Conservation (phyloP, 2,329 filamentous ascomycete genomes). For the Cordyceps militaris region DNA sequence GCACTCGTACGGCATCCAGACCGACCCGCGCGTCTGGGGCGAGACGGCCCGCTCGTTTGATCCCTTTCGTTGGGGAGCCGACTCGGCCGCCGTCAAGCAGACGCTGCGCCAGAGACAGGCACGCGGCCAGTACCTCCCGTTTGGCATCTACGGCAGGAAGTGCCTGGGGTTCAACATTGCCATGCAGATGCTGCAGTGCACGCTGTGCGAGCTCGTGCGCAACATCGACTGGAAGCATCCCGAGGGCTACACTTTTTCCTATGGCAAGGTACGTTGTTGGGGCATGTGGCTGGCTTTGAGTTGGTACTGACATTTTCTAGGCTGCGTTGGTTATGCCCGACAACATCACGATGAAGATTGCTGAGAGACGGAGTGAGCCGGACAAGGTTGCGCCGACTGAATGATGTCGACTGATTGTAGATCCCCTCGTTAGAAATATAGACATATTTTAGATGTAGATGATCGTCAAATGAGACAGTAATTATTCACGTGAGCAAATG, state of each 20-base stretch:
- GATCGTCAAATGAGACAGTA: too few relatives aligned
- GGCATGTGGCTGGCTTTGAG: neutral
- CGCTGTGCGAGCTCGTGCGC: conserved; percentile 4
- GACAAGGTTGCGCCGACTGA: neutral
- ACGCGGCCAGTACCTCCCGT: neutral
- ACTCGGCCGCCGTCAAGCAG: neutral
- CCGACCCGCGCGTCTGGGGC: neutral
- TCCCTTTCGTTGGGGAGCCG: neutral
- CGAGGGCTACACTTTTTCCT: neutral
- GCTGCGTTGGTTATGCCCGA: neutral
- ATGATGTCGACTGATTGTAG: neutral
- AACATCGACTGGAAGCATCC: conserved; percentile 7
- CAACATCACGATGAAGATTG: neutral
- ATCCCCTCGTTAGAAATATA: too few relatives aligned
- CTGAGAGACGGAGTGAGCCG: neutral
- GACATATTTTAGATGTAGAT: too few relatives aligned
- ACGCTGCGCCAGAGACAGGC: conserved; percentile 6
- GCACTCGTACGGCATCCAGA: conserved; percentile 7
- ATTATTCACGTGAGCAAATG: too few relatives aligned
- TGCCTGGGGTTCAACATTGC: conserved; percentile 1
- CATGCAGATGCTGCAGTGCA: neutral
- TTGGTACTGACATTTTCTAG: neutral
- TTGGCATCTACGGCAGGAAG: neutral
- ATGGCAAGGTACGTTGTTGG: neutral
- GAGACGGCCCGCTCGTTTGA: neutral